Percentiles rank a stretch among this genome's conserved stretches.
Conservation (phyloP, 1,284 basidiomycete genomes). For the Fomitopsis schrenkii region DNA sequence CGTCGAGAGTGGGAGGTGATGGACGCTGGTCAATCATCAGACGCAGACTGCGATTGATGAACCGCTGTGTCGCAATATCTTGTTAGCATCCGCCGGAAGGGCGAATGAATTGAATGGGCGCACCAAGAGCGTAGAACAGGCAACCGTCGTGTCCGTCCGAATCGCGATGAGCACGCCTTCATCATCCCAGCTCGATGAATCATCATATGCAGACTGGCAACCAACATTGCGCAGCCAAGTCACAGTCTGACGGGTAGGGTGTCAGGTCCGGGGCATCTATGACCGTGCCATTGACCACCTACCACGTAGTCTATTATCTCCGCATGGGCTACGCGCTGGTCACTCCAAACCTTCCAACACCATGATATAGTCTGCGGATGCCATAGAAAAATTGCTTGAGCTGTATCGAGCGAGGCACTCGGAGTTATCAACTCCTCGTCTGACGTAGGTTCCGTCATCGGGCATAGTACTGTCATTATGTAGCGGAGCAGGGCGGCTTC, state of each 20-base stretch:
- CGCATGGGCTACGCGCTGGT: conserved; percentile 42
- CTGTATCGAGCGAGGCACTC: conserved; percentile 33
- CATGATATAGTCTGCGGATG: conserved; percentile 55
- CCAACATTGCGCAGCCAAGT: conserved; percentile 43
- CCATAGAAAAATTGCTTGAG: conserved; percentile 44
- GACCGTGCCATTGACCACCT: conserved; percentile 13
- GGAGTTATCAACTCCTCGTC: conserved; percentile 12
- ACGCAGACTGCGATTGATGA: conserved; percentile 2
- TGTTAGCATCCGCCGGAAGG: neutral
- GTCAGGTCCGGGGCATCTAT: conserved; percentile 1
- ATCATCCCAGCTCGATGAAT: neutral
- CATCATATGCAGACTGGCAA: neutral
- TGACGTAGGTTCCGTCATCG: conserved; percentile 8
- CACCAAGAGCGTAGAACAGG: conserved; percentile 15
- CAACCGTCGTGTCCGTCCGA: neutral
- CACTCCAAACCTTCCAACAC: conserved; percentile 62
- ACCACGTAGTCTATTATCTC: conserved; percentile 51
- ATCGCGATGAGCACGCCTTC: conserved; percentile 6
- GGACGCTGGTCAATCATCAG: neutral
- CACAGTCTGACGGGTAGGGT: conserved; percentile 37
- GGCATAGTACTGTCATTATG: conserved; percentile 37
- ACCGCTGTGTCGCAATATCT: neutral
- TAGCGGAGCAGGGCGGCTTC: conserved; percentile 40
- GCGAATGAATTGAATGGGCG: neutral
- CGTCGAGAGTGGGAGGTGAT: neutral